These are phyloP conservation scores for Kluyveromyces dobzhanskii DNA, from an alignment of 805 yeast species.

Conservation along the genomic window DNA sequence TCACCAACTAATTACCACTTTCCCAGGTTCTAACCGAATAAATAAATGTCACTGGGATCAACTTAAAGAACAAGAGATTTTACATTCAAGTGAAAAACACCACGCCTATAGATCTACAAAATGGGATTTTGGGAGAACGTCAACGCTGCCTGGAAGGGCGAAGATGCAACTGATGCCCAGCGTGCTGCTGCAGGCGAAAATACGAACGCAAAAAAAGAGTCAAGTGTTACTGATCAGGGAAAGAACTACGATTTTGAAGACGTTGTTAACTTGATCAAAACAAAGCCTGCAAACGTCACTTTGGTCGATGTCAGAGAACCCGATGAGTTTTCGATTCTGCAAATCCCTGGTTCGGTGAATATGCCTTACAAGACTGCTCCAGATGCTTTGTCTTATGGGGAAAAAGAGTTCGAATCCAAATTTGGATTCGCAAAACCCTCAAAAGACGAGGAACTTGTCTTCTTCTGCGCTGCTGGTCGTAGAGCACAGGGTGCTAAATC, in stretches of 20 bases:
- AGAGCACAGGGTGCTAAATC: conserved; percentile 77
- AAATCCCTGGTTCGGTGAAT: conserved; percentile 75
- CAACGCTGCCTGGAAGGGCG: conserved; percentile 24
- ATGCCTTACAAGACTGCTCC: conserved; percentile 80
- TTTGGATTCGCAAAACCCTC: conserved; percentile 73
- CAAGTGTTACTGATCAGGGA: conserved; percentile 29
- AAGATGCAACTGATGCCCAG: conserved; percentile 1
- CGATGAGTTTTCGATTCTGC: conserved; percentile 56
- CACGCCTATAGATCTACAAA: background rate
- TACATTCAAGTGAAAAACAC: too few relatives aligned
- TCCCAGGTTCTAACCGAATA: too few relatives aligned
- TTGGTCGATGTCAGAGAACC: conserved; percentile 87
- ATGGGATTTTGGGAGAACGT: conserved; percentile 19
- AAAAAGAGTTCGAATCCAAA: conserved; percentile 59
- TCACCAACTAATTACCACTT: too few relatives aligned
- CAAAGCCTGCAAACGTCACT: conserved; percentile 38
- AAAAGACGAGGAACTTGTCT: conserved; percentile 53
- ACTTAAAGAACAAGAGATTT: too few relatives aligned
- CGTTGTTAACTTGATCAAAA: conserved; percentile 37
- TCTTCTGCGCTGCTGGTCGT: conserved; percentile 83
- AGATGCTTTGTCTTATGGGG: conserved; percentile 66
- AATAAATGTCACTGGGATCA: too few relatives aligned
- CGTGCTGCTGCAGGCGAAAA: too few relatives aligned
- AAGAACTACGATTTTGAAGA: conserved; percentile 44
- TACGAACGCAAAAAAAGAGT: background rate